Base-by-base conservation (phyloP, 345 rosid genomes). In the Adansonia digitata region DNA sequence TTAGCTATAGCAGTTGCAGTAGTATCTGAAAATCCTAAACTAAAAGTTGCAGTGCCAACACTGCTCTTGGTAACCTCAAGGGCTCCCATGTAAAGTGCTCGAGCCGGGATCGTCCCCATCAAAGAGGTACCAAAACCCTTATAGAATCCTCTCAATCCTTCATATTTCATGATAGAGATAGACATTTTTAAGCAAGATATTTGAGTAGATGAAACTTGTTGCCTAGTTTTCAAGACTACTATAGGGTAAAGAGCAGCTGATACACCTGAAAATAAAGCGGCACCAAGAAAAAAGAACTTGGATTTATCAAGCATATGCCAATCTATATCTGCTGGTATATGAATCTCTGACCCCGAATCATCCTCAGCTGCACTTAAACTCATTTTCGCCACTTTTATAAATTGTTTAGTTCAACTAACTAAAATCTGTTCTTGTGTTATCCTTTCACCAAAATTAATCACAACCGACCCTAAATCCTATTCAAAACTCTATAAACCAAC, bases 281-380 rank as follows among this genome's bases (percentile, higher is more conserved):
- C 97, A 8, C 97, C 97, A 39, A 94, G 78, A 76, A 91, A 77
- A 86, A 94, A 94, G 83, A 94, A 94, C 86, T 82, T 92, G 3
- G 97, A 94, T 75, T 94, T 94, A 68, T 92, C 98, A n/a, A 94
- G 92, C 97, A 88, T 92, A 71, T 94, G 95, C 98, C 98, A 94
- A 75, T 92, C 92, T 29, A 94, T 80, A 77, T 92, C 98, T 9
- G 97, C 92, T 7, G 98, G 94, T 59, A 92, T 51, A 66, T 85
- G 90, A 81, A 91, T 88, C 85, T 89, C 94, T 35, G 92, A 80
- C 0, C 90, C 86, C 78, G 97, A 84, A 77, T 86, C 90, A 73
- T 94, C 92, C 85, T 91, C 97, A 73, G 92, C 85, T 39, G 94
- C 77, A 20, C 89, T 56, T 57, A 94, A 78, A 81, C 92, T 94